A percentile compares a stretch with the other conserved stretches of the same genome.
These are phyloP conservation scores for Boletales sp. DNA, from an alignment of 768 basidiomycete genomes.

Conservation along the genomic window DNA sequence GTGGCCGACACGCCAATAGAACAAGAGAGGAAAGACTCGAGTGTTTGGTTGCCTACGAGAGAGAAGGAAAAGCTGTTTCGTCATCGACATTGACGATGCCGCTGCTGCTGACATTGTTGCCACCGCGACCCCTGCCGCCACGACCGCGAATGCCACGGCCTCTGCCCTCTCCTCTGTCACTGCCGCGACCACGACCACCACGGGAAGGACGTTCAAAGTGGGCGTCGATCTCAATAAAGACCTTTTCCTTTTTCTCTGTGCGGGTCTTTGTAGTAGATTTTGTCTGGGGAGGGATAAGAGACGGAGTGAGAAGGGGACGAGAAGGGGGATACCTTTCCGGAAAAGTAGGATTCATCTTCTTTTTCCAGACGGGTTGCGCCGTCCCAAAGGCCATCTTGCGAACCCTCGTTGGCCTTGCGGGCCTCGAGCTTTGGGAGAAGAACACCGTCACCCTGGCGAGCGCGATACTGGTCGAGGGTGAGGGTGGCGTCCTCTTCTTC, in stretches of 20 bases:
- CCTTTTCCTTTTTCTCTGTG: constrained; percentile 84
- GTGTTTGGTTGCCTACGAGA: constrained; percentile 42
- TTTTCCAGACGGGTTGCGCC: constrained; percentile 65
- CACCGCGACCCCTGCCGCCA: constrained; percentile 44
- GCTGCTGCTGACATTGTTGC: constrained; percentile 34
- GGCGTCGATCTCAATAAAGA: constrained; percentile 88
- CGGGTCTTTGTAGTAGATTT: constrained; percentile 64
- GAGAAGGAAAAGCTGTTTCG: constrained; percentile 84
- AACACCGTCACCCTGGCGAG: constrained; percentile 67
- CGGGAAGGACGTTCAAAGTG: constrained; percentile 82
- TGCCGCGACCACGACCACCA: constrained; percentile 50
- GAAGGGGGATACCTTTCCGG: constrained; percentile 70
- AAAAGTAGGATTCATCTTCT: constrained; percentile 74
- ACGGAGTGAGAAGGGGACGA: not conserved
- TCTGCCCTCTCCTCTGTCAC: constrained; percentile 48
- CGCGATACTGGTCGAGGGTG: constrained; percentile 90
- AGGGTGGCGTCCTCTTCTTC: constrained; percentile 94
- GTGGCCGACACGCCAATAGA: constrained; percentile 7
- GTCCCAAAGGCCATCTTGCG: constrained; percentile 65
- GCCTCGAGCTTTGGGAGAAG: constrained; percentile 75
- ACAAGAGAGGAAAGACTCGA: constrained; percentile 1
- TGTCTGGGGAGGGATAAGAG: constrained; percentile 39
- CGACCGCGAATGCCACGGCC: constrained; percentile 42
- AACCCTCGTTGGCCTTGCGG: constrained; percentile 76
- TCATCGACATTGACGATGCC: constrained; percentile 83